Evolutionary conservation across 345 rosid species (phyloP), one percentile per base, ranked within the genome.

Genomic region (Melaleuca alternifolia): DNA sequence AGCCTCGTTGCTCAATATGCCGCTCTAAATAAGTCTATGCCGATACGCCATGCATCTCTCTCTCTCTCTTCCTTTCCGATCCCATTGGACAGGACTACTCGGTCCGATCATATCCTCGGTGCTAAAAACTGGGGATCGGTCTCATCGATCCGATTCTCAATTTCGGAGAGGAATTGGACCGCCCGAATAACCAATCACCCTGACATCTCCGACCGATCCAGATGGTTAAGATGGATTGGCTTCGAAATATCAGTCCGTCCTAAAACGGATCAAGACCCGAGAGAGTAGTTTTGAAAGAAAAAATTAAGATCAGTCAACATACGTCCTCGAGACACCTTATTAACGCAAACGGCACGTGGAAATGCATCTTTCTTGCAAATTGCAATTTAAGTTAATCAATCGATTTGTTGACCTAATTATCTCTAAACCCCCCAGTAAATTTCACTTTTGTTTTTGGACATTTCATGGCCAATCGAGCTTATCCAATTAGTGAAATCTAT

Each of bases 201-300:
- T n/a, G n/a, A n/a, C n/a, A n/a, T n/a, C 26, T 71, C 0, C 2
- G 7, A 37, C 13, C 7, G 7, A 41, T 33, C 41, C 0, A 0
- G 6, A 33, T 65, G 23, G 77, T 30, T 30, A 65, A 65, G 33
- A 30, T 65, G 11, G 11, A 8, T 65, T 33, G 41, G 23, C 20
- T 65, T 65, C 21, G 16, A 33, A 15, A 33, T 16, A 33, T 7
- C 3, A 65, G 41, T 15, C 46, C 24, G 5, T 33, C 79, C 41
- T 71, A 71, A 71, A 18, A 71, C 18, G 12, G 33, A 33, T 3
- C 6, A 1, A 33, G 48, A 41, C 26, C 37, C 6, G 6, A 65
- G 46, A 65, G 46, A 33, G 10, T 11, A 33, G 79, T 16, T 62
- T 62, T 62, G 77, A 30, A 37, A 62, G 7, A 62, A 30, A 15